These are phyloP conservation scores for Rhizodiscina lignyota DNA, from an alignment of 495 filamentous ascomycete species.

Conservation along the genomic window DNA sequence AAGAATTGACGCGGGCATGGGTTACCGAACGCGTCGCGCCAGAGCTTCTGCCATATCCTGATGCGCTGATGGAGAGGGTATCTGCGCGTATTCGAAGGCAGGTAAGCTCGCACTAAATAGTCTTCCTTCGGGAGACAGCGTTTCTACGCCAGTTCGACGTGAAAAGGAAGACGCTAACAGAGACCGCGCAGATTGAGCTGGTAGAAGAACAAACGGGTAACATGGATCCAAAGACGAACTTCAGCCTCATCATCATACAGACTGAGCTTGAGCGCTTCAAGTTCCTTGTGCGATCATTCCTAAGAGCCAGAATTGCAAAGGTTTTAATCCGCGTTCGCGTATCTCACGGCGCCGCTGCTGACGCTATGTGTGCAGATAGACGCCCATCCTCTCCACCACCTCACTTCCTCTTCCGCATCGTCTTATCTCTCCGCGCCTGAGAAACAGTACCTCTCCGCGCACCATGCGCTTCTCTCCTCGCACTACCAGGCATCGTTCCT, in stretches of 20 bases:
- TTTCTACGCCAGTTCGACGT: too few species aligned
- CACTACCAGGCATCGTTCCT: constrained; percentile 78
- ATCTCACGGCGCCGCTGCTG: constrained; percentile 19
- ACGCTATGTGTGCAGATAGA: constrained; percentile 55
- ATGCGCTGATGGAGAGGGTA: constrained; percentile 53
- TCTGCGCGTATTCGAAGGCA: constrained; percentile 55
- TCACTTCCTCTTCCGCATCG: constrained; percentile 21
- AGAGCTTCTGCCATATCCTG: constrained; percentile 60
- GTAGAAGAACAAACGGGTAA: constrained; percentile 36
- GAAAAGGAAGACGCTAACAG: too few species aligned
- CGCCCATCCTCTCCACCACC: constrained; percentile 45
- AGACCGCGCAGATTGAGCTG: constrained; percentile 24
- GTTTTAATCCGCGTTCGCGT: constrained; percentile 14
- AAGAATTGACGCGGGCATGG: constrained; percentile 82
- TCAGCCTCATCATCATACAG: constrained; percentile 84
- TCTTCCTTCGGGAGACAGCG: constrained; percentile 3
- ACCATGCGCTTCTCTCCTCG: constrained; percentile 61
- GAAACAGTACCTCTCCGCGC: constrained; percentile 57
- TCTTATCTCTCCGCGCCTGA: constrained; percentile 56
- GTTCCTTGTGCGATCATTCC: constrained; percentile 70
- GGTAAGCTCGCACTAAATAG: too few species aligned
- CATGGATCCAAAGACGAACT: constrained; percentile 76
- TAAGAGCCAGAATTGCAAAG: constrained; percentile 77
- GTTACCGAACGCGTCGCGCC: constrained; percentile 78
- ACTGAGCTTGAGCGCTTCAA: constrained; percentile 91